Conservation (phyloP, 139 green algal genomes). For the Auxenochlorella pyrenoidosa region DNA sequence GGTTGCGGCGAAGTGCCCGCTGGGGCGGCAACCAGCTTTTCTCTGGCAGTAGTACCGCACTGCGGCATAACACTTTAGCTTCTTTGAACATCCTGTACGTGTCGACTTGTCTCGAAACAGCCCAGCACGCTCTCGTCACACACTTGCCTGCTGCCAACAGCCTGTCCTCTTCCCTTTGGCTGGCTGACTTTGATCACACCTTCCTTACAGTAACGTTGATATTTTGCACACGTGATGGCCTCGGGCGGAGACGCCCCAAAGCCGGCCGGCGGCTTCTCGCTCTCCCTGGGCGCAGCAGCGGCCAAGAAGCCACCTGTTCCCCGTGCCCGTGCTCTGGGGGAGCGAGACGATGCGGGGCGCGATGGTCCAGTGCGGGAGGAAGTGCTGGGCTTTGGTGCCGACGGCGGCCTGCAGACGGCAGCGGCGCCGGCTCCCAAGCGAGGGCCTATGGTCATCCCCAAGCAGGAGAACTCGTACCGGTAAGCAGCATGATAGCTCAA, state of each 20-base stretch:
- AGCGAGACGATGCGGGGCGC: background rate
- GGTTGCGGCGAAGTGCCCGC: too few species aligned
- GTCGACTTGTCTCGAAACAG: too few species aligned
- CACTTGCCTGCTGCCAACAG: too few species aligned
- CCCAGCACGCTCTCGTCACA: too few species aligned
- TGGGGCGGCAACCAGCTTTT: too few species aligned
- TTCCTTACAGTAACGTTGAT: background rate
- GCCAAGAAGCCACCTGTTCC: background rate
- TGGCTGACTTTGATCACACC: too few species aligned
- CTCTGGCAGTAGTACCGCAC: too few species aligned
- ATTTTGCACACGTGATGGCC: background rate
- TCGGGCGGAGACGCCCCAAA: background rate
- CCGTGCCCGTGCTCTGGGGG: background rate
- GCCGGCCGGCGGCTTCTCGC: slow-evolving; percentile 10
- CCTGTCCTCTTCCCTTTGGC: too few species aligned
- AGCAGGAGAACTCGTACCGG: slow-evolving; percentile 51
- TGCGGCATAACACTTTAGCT: too few species aligned
- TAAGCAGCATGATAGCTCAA: background rate
- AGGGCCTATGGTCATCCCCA: slow-evolving; percentile 40
- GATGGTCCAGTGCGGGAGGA: slow-evolving; percentile 29
- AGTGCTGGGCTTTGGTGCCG: slow-evolving; percentile 37
- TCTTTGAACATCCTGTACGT: too few species aligned
- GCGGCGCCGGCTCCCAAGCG: background rate
- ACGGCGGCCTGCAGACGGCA: slow-evolving; percentile 42
- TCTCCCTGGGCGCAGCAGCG: slow-evolving; percentile 8